Percentiles rank a stretch among this genome's conserved stretches.
These are phyloP conservation scores for Austroboletus eburneus DNA, from an alignment of 768 basidiomycete genomes.

Conservation along the genomic window DNA sequence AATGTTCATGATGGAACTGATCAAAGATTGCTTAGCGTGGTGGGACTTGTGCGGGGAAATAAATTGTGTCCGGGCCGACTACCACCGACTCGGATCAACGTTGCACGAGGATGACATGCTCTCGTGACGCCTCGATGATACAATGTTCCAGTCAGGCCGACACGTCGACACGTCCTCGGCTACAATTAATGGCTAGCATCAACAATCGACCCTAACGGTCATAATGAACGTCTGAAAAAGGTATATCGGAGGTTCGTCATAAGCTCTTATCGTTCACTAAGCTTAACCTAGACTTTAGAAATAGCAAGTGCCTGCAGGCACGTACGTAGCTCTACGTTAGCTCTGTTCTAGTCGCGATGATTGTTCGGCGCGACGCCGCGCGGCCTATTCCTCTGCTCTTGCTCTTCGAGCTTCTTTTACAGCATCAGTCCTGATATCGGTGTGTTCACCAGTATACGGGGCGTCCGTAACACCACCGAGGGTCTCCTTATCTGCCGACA, in stretches of 20 bases:
- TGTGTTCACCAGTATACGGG: background rate
- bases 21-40: background rate
- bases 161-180: no score
- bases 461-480: background rate
- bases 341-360: conserved; percentile 6
- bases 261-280: no score
- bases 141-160: no score
- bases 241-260: no score
- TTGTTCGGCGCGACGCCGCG: conserved; percentile 39
- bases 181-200: no score
- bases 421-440: conserved; percentile 12
- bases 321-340: background rate
- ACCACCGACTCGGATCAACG: no score
- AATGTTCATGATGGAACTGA: conserved; percentile 39
- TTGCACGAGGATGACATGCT: no score
- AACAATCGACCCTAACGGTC: no score
- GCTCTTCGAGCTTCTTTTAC: conserved; percentile 45
- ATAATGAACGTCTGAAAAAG: no score
- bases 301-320: background rate
- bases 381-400: conserved; percentile 56
- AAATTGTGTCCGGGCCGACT: conserved; percentile 3
- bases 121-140: no score
- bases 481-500: conserved; percentile 26
- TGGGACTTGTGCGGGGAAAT: conserved; percentile 1
- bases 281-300: background rate